These are phyloP conservation scores for Tubosaeta brunneosetosa DNA, from an alignment of 768 basidiomycete species.

Conservation along the genomic window DNA sequence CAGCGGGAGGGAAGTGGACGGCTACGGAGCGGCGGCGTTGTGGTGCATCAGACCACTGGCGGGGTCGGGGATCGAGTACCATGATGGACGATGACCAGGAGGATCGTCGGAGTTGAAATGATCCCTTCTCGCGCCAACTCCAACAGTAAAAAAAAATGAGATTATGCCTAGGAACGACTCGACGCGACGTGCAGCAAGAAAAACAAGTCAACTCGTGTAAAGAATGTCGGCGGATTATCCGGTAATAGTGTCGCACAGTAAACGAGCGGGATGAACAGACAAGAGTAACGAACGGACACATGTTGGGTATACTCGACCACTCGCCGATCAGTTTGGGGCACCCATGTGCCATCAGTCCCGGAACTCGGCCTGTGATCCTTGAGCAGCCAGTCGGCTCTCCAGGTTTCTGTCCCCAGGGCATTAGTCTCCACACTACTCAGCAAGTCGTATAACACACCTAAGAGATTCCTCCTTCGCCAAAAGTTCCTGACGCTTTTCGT, in stretches of 20 bases:
- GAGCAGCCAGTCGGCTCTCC: constrained; percentile 87
- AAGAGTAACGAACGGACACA: constrained; percentile 34
- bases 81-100: constrained; percentile 17
- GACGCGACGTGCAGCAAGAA: constrained; percentile 25
- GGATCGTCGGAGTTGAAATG: constrained; percentile 27
- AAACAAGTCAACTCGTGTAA: constrained; percentile 28
- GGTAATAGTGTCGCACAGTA: constrained; percentile 32
- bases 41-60: constrained; percentile 31
- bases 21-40: constrained; percentile 69
- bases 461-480: constrained; percentile 95
- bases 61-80: constrained; percentile 32
- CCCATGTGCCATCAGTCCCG: constrained; percentile 46
- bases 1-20: constrained; percentile 58
- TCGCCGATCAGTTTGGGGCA: constrained; percentile 20
- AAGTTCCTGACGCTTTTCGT: constrained; percentile 94
- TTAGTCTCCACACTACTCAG: background rate
- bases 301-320: constrained; percentile 33
- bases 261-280: constrained; percentile 32
- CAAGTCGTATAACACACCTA: constrained; percentile 44
- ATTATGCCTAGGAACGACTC: constrained; percentile 23
- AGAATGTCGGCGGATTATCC: constrained; percentile 37
- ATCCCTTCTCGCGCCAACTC: constrained; percentile 8
- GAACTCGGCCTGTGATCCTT: constrained; percentile 80
- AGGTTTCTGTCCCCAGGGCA: constrained; percentile 53
- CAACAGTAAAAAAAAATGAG: constrained; percentile 11